Conservation (phyloP, 1,139 yeast species). For the Pichia sp. region DNA sequence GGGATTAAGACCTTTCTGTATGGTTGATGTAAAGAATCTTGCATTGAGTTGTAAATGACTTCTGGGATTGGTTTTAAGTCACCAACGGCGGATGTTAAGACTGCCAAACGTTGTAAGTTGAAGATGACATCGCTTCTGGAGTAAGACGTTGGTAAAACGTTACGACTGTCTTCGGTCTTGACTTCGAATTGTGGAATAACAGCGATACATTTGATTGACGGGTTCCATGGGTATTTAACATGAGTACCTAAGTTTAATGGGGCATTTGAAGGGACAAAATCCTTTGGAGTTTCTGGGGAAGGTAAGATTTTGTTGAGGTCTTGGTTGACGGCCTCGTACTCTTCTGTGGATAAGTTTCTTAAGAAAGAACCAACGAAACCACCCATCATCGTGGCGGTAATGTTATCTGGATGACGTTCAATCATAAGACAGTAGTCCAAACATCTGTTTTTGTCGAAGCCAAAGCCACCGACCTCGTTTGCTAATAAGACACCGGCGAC, state of each 20-base stretch:
- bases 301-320: conserved; percentile 86
- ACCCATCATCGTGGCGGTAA: conserved; percentile 99
- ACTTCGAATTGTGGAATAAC: conserved; percentile 94
- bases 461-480: conserved; percentile 74
- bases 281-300: conserved; percentile 35
- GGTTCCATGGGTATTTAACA: conserved; percentile 80
- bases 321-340: conserved; percentile 70
- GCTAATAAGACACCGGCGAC: conserved; percentile 97
- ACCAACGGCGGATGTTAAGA: conserved; percentile 79
- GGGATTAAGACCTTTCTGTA: conserved; percentile 90
- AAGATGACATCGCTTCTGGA: conserved; percentile 82
- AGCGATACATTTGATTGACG: conserved; percentile 80
- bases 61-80: conserved; percentile 78
- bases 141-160: conserved; percentile 80
- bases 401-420: conserved; percentile 97
- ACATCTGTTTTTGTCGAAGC: conserved; percentile 74
- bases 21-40: conserved; percentile 94
- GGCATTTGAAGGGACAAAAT: conserved; percentile 68
- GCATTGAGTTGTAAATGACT: conserved; percentile 92
- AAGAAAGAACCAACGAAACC: conserved; percentile 96
- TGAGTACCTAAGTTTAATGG: conserved; percentile 91
- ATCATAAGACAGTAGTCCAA: conserved; percentile 95
- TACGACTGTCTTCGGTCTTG: conserved; percentile 87
- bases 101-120: conserved; percentile 78
- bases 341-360: conserved; percentile 72